Conservation (phyloP, 441 rosid species). For the Theobroma grandiflorum region DNA sequence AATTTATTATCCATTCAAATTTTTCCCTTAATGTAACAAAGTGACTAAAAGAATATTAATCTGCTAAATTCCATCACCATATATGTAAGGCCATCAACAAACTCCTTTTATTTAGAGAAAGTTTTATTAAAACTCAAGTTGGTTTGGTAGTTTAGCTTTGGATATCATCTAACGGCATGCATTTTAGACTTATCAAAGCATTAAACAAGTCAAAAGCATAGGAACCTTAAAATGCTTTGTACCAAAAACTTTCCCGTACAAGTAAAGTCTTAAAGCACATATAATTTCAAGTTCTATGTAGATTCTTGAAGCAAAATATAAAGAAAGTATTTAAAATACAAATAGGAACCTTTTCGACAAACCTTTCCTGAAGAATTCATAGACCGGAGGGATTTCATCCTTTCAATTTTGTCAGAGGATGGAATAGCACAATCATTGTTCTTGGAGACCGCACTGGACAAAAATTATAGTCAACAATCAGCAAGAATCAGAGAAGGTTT, state of each 20-base stretch:
- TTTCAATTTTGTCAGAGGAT: constrained; percentile 49
- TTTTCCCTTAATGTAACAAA: not conserved
- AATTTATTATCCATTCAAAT: not conserved
- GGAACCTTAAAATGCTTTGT: not conserved
- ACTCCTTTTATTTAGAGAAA: not conserved
- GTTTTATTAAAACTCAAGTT: not conserved
- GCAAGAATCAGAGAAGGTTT: constrained; percentile 27
- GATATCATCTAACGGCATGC: not conserved
- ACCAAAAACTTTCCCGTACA: not conserved
- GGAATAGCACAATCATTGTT: constrained; percentile 38
- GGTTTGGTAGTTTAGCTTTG: not conserved
- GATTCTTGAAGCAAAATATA: not conserved
- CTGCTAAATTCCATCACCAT: not conserved
- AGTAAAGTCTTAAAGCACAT: not conserved
- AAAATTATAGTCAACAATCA: constrained; percentile 33
- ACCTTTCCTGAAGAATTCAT: constrained; percentile 59
- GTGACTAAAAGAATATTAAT: not conserved
- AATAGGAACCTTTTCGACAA: constrained; percentile 12
- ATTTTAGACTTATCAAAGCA: not conserved
- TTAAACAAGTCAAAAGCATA: not conserved
- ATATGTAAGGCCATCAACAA: not conserved
- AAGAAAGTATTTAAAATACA: not conserved
- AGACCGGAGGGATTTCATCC: constrained; percentile 65
- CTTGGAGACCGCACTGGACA: constrained; percentile 45
- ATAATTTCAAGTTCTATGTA: not conserved